Conservation (phyloP, 768 basidiomycete species). For the Russula sp. region DNA sequence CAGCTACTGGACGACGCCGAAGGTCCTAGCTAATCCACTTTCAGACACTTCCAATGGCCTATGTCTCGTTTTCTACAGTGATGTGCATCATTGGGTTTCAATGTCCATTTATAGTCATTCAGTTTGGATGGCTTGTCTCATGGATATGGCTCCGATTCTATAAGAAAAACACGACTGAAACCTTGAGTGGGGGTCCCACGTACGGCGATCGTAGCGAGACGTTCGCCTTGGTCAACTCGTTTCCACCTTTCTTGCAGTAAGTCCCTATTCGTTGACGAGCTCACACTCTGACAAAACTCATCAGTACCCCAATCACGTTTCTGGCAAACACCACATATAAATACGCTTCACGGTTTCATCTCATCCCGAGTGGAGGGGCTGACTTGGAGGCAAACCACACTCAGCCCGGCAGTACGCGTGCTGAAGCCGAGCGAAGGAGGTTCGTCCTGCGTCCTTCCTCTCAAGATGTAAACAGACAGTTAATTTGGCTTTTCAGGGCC, state of each 20-base stretch:
- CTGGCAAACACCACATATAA: slow-evolving; percentile 64
- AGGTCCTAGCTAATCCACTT: slow-evolving; percentile 2
- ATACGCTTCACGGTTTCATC: slow-evolving; percentile 59
- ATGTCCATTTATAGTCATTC: slow-evolving; percentile 87
- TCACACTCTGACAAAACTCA: not conserved
- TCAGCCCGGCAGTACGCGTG: slow-evolving; percentile 78
- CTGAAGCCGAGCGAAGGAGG: slow-evolving; percentile 95
- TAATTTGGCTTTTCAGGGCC: slow-evolving; percentile 47
- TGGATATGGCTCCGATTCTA: slow-evolving; percentile 97
- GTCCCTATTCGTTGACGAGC: not conserved
- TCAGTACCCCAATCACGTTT: slow-evolving; percentile 63
- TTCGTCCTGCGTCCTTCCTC: slow-evolving; percentile 33
- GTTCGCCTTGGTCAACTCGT: slow-evolving; percentile 92
- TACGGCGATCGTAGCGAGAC: slow-evolving; percentile 96
- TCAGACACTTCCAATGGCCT: slow-evolving; percentile 90
- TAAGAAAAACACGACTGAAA: slow-evolving; percentile 74
- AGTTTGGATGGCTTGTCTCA: slow-evolving; percentile 97
- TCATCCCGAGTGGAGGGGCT: slow-evolving; percentile 59
- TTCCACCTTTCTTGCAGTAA: slow-evolving; percentile 92
- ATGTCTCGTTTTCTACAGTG: slow-evolving; percentile 84
- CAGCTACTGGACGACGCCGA: not conserved
- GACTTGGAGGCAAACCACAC: slow-evolving; percentile 76
- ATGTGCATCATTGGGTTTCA: slow-evolving; percentile 80
- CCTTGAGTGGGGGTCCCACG: slow-evolving; percentile 53
- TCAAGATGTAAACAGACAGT: not conserved